Conservation (phyloP, 192 early-diverging fungal genomes). For the Coemansia sp. region DNA sequence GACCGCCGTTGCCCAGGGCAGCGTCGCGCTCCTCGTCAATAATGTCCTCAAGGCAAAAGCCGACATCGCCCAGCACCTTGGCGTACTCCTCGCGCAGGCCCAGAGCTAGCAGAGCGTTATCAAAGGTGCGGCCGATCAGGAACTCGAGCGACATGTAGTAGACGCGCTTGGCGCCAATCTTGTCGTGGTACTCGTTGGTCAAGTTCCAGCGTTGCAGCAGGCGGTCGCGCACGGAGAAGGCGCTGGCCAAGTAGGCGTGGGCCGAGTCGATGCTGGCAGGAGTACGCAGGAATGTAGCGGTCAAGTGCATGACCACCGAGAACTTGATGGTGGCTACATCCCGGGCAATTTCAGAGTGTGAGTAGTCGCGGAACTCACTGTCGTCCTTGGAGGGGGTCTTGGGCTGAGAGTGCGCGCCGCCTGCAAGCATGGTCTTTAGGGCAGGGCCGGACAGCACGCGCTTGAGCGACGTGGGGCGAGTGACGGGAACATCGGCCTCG, state of each 20-base stretch:
- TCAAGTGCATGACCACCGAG: conserved; percentile 87
- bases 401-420: conserved; percentile 36
- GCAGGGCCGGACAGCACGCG: conserved; percentile 54
- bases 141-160: conserved; percentile 99
- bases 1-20: conserved; percentile 96
- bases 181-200: conserved; percentile 82
- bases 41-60: conserved; percentile 91
- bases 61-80: conserved; percentile 67
- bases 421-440: conserved; percentile 52
- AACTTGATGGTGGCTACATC: conserved; percentile 75
- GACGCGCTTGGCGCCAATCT: conserved; percentile 83
- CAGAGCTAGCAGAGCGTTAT: conserved; percentile 93
- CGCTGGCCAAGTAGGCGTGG: conserved; percentile 89
- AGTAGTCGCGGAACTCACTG: conserved; percentile 50
- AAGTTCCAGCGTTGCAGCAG: conserved; percentile 93
- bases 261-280: conserved; percentile 91
- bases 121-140: conserved; percentile 93
- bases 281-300: conserved; percentile 87
- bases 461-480: conserved; percentile 48
- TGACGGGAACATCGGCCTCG: conserved; percentile 29
- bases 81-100: conserved; percentile 78
- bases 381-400: conserved; percentile 48
- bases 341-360: conserved; percentile 51
- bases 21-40: conserved; percentile 95
- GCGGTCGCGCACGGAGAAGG: conserved; percentile 89